Base-by-base conservation (phyloP, 164 flowering plant genomes). In the Taxillus chinensis region DNA sequence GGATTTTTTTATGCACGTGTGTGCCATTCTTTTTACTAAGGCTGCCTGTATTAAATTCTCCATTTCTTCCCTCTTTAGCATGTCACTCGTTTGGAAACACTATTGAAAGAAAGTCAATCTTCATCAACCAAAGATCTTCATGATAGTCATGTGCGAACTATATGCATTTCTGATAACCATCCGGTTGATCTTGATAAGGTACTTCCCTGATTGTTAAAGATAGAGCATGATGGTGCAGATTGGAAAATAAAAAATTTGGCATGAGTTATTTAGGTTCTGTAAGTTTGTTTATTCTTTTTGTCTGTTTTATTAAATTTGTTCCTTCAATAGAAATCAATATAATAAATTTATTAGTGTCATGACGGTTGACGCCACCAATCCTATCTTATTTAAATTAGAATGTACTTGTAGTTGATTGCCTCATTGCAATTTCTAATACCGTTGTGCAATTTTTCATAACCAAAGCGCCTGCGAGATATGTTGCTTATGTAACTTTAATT, bases 141-240 rank as follows among this genome's bases (percentile, higher is more conserved):
- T 79, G 90, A 88, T 61, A 72, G 69, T 74, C 77, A 80, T 66
- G 84, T 93, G 64, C 68, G 86, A 63, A 93, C 97, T 16, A 57
- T 90, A 45, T 86, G 91, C 79, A 83, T 93, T 61, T 74, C 57
- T 71, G 85, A 83, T 66, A 66, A 71, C 58, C 58, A 64, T 41
- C 58, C 66, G 60, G 82, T 90, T 61, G 77, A 85, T 75, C 85
- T 90, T 67, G 83, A 84, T 49, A 88, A 93, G 97, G 95, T 90
- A 77, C 63, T 37, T 58, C 9, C 13, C 37, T 7, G 6, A 52
- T 52, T 12, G 52, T 5, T 49, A 49, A 1, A 49, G 10, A 12
- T 9, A n/a, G 14, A 49, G 52, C 52, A 9, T 12, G 14, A 49
- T 12, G 52, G 10, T 4, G 14, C 52, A 49, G 13, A 49, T 12